Percentiles rank a stretch among this genome's conserved stretches.
phyloP scores from a whole-genome alignment of 2,329 filamentous ascomycete genomes.

The Exserohilum rostratum region DNA sequence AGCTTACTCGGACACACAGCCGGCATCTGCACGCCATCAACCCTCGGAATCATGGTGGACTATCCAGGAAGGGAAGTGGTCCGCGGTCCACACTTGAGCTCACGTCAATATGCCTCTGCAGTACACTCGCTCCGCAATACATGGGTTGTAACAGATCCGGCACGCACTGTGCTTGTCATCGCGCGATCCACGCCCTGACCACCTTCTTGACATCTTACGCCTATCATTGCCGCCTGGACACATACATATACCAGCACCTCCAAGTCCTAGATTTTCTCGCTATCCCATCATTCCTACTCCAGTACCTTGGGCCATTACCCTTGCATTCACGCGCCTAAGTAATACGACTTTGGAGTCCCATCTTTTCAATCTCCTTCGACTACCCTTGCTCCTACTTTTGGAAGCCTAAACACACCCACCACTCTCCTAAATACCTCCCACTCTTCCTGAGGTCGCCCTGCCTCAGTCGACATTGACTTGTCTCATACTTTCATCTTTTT shows the following conservation, averaged over 20 bases:
- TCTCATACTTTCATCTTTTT: slow-evolving; percentile 8
- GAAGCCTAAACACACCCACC: slow-evolving; percentile 5
- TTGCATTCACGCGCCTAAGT: slow-evolving; percentile 19
- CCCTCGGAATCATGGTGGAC: slow-evolving; percentile 42
- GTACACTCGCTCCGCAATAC: slow-evolving; percentile 49
- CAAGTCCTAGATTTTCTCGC: slow-evolving; percentile 27
- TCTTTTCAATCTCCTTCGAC: slow-evolving; percentile 20
- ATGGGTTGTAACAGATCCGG: slow-evolving; percentile 48
- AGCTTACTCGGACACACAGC: slow-evolving; percentile 45
- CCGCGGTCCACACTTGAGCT: slow-evolving; percentile 45
- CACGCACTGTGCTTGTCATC: slow-evolving; percentile 45
- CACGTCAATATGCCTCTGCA: slow-evolving; percentile 50
- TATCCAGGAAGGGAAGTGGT: slow-evolving; percentile 43
- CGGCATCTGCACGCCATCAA: slow-evolving; percentile 45
- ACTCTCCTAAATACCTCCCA: slow-evolving; percentile 3
- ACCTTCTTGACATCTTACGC: slow-evolving; percentile 33
- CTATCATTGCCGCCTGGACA: slow-evolving; percentile 27
- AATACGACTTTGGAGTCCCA: slow-evolving; percentile 14
- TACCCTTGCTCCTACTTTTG: slow-evolving; percentile 10
- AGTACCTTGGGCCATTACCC: slow-evolving; percentile 33
- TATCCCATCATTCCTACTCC: slow-evolving; percentile 31
- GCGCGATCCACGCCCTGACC: slow-evolving; percentile 43
- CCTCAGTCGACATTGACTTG: slow-evolving; percentile 10
- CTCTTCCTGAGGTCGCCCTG: slow-evolving; percentile 8
- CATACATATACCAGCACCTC: slow-evolving; percentile 45